Evolutionary conservation across 2,329 filamentous ascomycete species (phyloP).

Genomic region (Xylaria sp.): DNA sequence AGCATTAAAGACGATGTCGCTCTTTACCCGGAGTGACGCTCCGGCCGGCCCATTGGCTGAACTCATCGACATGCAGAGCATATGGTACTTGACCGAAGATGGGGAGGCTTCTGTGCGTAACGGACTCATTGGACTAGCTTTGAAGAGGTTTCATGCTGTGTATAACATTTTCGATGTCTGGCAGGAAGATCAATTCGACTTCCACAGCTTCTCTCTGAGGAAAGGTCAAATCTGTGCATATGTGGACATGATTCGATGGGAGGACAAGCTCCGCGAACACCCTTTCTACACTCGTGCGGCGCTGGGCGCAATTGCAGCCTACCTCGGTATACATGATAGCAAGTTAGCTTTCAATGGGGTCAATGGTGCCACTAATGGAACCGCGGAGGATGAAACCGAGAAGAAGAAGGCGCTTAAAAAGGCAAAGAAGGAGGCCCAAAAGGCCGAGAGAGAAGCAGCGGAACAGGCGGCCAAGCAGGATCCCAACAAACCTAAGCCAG

Average conservation of each 20-base stretch:
- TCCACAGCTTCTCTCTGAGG: slow-evolving; percentile 95
- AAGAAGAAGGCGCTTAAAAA: slow-evolving; percentile 90
- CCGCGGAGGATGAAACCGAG: slow-evolving; percentile 66
- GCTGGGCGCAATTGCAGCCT: slow-evolving; percentile 79
- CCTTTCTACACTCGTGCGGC: slow-evolving; percentile 90
- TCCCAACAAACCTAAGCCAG: slow-evolving; percentile 74
- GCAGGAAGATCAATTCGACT: slow-evolving; percentile 99
- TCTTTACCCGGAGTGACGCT: slow-evolving; percentile 93
- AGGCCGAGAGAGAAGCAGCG: slow-evolving; percentile 76
- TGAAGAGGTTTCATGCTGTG: slow-evolving; percentile 90
- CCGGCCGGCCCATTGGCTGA: slow-evolving; percentile 87
- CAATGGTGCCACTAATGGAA: slow-evolving; percentile 56
- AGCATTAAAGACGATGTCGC: slow-evolving; percentile 84
- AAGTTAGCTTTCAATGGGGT: slow-evolving; percentile 69
- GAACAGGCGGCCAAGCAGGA: slow-evolving; percentile 82
- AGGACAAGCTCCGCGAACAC: slow-evolving; percentile 87
- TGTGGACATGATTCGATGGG: slow-evolving; percentile 95
- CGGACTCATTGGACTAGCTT: slow-evolving; percentile 79
- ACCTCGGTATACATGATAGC: slow-evolving; percentile 78
- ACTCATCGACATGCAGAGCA: slow-evolving; percentile 96
- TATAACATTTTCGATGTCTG: slow-evolving; percentile 95
- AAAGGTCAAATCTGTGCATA: slow-evolving; percentile 97
- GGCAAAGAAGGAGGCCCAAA: slow-evolving; percentile 79
- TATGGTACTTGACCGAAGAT: slow-evolving; percentile 97
- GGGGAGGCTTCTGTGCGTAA: slow-evolving; percentile 86